Percentiles rank a stretch among this genome's conserved stretches.
These are phyloP conservation scores for Acacia pycnantha DNA, from an alignment of 331 rosid species.

Conservation along the genomic window DNA sequence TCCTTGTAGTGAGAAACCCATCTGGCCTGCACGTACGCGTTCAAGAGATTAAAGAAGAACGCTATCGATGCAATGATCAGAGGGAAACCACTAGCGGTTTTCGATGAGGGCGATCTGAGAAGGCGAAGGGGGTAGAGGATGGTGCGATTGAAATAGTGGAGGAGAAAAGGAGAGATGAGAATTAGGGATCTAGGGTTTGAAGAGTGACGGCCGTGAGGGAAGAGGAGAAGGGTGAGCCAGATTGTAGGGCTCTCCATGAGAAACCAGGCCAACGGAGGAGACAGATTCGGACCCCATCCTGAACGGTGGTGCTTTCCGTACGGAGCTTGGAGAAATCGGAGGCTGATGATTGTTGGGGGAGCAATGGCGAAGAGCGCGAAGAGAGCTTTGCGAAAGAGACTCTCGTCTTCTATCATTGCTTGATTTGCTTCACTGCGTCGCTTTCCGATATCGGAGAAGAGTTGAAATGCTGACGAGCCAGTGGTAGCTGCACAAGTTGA, in stretches of 20 bases:
- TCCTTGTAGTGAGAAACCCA: slow-evolving; percentile 60
- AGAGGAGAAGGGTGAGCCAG: slow-evolving; percentile 71
- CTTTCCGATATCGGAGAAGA: too few species aligned
- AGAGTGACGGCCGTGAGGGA: slow-evolving; percentile 51
- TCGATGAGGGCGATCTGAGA: background rate
- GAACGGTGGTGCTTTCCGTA: slow-evolving; percentile 73
- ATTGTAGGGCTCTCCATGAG: slow-evolving; percentile 86
- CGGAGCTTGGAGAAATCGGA: slow-evolving; percentile 74
- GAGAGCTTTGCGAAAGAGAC: slow-evolving; percentile 41
- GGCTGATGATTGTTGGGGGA: slow-evolving; percentile 62
- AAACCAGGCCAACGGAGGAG: slow-evolving; percentile 78
- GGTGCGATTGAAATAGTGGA: slow-evolving; percentile 75
- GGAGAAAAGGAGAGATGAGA: slow-evolving; percentile 56
- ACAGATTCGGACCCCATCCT: slow-evolving; percentile 79
- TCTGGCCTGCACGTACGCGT: slow-evolving; percentile 64
- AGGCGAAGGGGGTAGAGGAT: slow-evolving; percentile 62
- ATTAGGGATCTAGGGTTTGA: slow-evolving; percentile 52
- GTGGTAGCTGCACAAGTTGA: too few species aligned
- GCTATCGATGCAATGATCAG: slow-evolving; percentile 49
- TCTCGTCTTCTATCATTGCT: slow-evolving; percentile 43
- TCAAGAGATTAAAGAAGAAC: slow-evolving; percentile 56
- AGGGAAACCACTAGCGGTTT: slow-evolving; percentile 45
- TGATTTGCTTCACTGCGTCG: background rate
- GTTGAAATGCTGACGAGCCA: too few species aligned
- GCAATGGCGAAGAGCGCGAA: slow-evolving; percentile 48